Evolutionary conservation across 2,329 filamentous ascomycete genomes (phyloP), one percentile per base, ranked within the genome.

Genomic region (Metarhizium album): DNA sequence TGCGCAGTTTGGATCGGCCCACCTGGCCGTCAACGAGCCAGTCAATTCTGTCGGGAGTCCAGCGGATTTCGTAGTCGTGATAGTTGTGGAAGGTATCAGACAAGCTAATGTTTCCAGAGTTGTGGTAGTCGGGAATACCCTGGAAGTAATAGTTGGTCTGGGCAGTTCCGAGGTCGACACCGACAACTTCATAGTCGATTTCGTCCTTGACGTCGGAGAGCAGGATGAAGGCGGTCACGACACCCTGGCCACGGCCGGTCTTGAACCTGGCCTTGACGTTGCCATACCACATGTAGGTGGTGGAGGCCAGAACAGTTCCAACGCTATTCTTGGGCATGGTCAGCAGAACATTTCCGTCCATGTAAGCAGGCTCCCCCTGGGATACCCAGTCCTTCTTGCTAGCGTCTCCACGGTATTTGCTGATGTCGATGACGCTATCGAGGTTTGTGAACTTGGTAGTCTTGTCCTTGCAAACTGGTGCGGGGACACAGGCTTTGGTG

Each of bases 81-180:
- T 77, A 88, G 59, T 90, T 82, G 50, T 76, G 67, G 65, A 86
- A 90, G 3, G 88, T 90, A 68, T 94, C 78, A 29, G 76, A 75
- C 27, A 80, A 60, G 2, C 78, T 78, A 46, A 90, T 80, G 66
- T 95, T 91, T 50, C 68, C 74, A 9, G 81, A 83, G 64, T 96
- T 87, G 57, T 79, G 73, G 64, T 95, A 97, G 67, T 91, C 78
- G 38, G 88, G 84, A 56, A 96, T 84, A 63, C 93, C 93, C 72
- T 96, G 90, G 72, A 86, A 96, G 72, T 96, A 98, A 75, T 83
- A 98, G 74, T 98, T 98, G 65, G 90, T 93, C 74, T 98, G 90
- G 18, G 86, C 87, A 55, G 77, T 79, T 45, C 74, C 64, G 55
- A 95, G 74, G 62, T 96, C 87, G 43, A 79, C 79, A 57, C 93